These are phyloP conservation scores for Polyplosphaeria fusca DNA, from an alignment of 495 filamentous ascomycete species.

Conservation along the genomic window DNA sequence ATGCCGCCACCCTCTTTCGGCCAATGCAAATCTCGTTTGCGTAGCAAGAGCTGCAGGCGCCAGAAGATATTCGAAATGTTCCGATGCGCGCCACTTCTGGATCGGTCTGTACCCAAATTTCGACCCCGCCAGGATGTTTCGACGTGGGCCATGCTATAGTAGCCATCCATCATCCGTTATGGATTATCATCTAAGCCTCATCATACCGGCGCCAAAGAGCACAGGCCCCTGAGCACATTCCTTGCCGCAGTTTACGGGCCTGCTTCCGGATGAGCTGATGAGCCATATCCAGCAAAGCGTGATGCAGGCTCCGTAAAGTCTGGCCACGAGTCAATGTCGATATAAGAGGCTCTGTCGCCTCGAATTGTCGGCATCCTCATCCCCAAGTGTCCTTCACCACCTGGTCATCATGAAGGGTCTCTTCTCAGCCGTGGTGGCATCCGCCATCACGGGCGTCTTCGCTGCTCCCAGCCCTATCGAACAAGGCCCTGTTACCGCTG, in stretches of 20 bases:
- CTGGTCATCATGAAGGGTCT: conserved; percentile 29
- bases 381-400: conserved; percentile 3
- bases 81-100: conserved; percentile 18
- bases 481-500: conserved; percentile 24
- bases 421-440: conserved; percentile 29
- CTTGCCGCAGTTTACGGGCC: conserved; percentile 31
- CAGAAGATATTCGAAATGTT: conserved; percentile 4
- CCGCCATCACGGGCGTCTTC: conserved; percentile 27
- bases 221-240: conserved; percentile 30
- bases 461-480: conserved; percentile 27
- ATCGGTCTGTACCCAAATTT: conserved; percentile 18
- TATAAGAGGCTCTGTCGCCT: conserved; percentile 26
- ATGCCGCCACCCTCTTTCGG: too few species aligned
- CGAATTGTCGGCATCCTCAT: conserved; percentile 10
- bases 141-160: conserved; percentile 25
- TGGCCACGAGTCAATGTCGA: conserved; percentile 11
- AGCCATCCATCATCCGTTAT: conserved; percentile 13
- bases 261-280: conserved; percentile 28
- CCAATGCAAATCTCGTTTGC: too few species aligned
- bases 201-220: conserved; percentile 18
- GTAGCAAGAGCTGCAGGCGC: too few species aligned
- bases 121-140: conserved; percentile 9
- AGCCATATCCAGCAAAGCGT: conserved; percentile 13
- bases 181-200: conserved; percentile 33
- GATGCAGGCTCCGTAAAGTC: not conserved